A percentile compares a stretch with the other conserved stretches of the same genome.
Evolutionary conservation across 75 land plant genomes (phyloP).

Genomic region (Pseudotsuga menziesii): DNA sequence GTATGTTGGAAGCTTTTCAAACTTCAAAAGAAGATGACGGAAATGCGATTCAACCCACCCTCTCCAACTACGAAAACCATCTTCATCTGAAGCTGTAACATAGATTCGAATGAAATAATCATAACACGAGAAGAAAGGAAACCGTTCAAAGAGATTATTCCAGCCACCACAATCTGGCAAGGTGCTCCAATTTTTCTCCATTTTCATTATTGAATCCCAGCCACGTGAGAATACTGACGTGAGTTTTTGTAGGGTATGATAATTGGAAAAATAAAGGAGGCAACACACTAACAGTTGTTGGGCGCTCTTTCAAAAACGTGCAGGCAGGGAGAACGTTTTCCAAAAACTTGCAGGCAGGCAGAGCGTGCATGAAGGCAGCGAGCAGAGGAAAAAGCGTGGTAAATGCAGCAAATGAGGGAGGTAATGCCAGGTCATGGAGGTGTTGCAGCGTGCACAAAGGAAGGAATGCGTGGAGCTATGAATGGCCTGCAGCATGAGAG

Average conservation of each 20-base stretch:
- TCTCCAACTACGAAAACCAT: slow-evolving; percentile 36
- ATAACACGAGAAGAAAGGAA: slow-evolving; percentile 21
- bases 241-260: slow-evolving; percentile 33
- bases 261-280: too few relatives aligned
- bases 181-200: not conserved
- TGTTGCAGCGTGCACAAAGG: too few relatives aligned
- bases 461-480: too few relatives aligned
- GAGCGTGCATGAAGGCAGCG: too few relatives aligned
- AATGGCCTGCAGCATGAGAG: too few relatives aligned
- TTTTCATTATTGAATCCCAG: slow-evolving; percentile 9
- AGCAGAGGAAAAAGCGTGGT: too few relatives aligned
- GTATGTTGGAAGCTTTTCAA: slow-evolving; percentile 28
- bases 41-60: slow-evolving; percentile 50
- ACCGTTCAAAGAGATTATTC: slow-evolving; percentile 32
- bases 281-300: too few relatives aligned
- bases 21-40: slow-evolving; percentile 34
- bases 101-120: slow-evolving; percentile 21
- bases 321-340: too few relatives aligned
- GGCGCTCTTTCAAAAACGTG: too few relatives aligned
- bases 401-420: too few relatives aligned
- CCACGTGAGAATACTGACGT: slow-evolving; percentile 32
- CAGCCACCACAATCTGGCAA: slow-evolving; percentile 19
- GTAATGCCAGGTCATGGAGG: too few relatives aligned
- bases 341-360: too few relatives aligned
- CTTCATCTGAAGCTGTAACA: slow-evolving; percentile 21